A percentile compares a stretch with the other conserved stretches of the same genome.
These are phyloP conservation scores for Petunia secreta DNA, from an alignment of 257 asterid genomes.

Conservation along the genomic window DNA sequence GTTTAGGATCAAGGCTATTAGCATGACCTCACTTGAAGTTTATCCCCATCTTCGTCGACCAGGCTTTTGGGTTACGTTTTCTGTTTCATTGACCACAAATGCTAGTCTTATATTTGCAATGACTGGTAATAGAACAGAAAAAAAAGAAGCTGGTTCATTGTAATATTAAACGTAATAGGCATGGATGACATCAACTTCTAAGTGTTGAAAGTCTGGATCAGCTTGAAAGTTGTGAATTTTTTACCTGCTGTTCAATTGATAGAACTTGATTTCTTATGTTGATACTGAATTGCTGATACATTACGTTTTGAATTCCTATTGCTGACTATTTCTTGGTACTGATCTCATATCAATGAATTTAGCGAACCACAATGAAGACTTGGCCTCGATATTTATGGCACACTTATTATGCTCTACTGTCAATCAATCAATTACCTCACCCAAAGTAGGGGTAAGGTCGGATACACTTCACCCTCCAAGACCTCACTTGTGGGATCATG, in stretches of 20 bases:
- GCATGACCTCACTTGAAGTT: background rate
- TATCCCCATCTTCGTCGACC: background rate
- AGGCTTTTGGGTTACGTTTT: background rate
- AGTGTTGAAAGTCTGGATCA: background rate
- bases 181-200: background rate
- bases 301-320: background rate
- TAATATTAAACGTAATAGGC: background rate
- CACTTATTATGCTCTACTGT: background rate
- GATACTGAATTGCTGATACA: background rate
- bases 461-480: too few species aligned
- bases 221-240: background rate
- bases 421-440: background rate
- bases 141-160: background rate
- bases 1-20: conserved; percentile 2
- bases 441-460: too few species aligned
- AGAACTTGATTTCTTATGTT: background rate
- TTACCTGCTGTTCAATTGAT: background rate
- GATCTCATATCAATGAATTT: background rate
- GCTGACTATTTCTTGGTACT: background rate
- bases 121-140: background rate
- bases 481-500: too few species aligned
- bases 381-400: background rate
- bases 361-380: background rate
- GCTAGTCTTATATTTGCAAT: background rate
- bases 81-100: background rate